These are phyloP conservation scores for Brassica nigra DNA, from an alignment of 345 rosid genomes.

Conservation along the genomic window DNA sequence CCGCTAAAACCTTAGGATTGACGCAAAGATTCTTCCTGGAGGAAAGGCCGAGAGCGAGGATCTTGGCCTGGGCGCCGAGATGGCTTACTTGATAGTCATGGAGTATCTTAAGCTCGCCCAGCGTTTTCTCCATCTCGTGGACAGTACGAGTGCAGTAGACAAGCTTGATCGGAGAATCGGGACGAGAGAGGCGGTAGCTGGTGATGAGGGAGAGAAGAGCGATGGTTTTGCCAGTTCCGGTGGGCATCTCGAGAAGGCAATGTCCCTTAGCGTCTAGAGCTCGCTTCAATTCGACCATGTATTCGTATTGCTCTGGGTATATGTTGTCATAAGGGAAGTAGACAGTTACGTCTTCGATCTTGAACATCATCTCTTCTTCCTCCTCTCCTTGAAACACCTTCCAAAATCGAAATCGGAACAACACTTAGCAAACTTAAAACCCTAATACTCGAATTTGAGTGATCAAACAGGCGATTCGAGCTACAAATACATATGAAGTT, in stretches of 20 bases:
- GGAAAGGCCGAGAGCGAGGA: slow-evolving; percentile 78
- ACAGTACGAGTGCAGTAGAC: slow-evolving; percentile 96
- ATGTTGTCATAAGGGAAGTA: slow-evolving; percentile 95
- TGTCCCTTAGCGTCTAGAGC: slow-evolving; percentile 95
- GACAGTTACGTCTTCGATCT: slow-evolving; percentile 79
- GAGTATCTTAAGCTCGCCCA: slow-evolving; percentile 76
- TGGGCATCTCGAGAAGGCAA: slow-evolving; percentile 99
- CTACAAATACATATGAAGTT: not conserved
- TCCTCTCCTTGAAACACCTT: not conserved
- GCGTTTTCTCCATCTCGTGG: slow-evolving; percentile 98
- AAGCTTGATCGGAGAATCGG: slow-evolving; percentile 71
- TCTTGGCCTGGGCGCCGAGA: slow-evolving; percentile 70
- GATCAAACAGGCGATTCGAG: slow-evolving; percentile 15
- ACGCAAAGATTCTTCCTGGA: slow-evolving; percentile 94
- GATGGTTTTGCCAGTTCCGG: slow-evolving; percentile 97
- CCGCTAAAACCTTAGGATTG: slow-evolving; percentile 68
- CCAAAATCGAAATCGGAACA: not conserved
- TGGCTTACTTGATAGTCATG: slow-evolving; percentile 72
- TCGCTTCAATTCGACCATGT: slow-evolving; percentile 95
- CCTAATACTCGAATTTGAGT: not conserved
- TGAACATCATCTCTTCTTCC: slow-evolving; percentile 70
- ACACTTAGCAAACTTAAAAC: not conserved
- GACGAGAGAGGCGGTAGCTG: slow-evolving; percentile 75
- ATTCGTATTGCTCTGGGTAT: slow-evolving; percentile 89
- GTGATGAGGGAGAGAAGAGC: slow-evolving; percentile 93